Percentiles rank a stretch among this genome's conserved stretches.
phyloP scores from a whole-genome alignment of 2,329 filamentous ascomycete genomes.

The Talaromyces piceae region DNA sequence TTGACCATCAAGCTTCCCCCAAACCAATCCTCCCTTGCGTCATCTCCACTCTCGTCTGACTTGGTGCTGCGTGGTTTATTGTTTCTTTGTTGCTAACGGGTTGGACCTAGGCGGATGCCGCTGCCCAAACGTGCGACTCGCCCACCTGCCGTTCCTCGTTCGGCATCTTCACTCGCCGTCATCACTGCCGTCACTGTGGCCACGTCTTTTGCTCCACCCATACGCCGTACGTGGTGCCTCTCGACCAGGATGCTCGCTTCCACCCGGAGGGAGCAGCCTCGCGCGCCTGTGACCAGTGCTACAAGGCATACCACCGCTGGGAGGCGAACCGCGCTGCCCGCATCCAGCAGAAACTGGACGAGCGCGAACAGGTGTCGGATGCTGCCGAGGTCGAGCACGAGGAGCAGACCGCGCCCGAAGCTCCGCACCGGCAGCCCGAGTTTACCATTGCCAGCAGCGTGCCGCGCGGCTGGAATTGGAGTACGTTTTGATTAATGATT shows the following conservation, averaged over 20 bases:
- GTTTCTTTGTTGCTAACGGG: neutral
- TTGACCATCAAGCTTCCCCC: neutral
- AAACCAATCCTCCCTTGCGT: neutral
- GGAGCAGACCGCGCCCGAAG: conserved; percentile 16
- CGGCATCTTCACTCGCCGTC: conserved; percentile 54
- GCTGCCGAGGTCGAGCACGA: conserved; percentile 8
- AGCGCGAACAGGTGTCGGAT: conserved; percentile 16
- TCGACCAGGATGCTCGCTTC: conserved; percentile 58
- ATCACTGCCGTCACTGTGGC: conserved; percentile 61
- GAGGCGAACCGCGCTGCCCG: conserved; percentile 44
- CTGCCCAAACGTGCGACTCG: conserved; percentile 50
- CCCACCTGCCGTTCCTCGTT: conserved; percentile 53
- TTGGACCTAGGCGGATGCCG: conserved; percentile 46
- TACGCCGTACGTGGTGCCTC: conserved; percentile 48
- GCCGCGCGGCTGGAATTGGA: conserved; percentile 55
- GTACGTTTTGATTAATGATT: conserved; percentile 46
- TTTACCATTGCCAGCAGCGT: conserved; percentile 44
- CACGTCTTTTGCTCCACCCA: conserved; percentile 58
- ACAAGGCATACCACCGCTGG: conserved; percentile 52
- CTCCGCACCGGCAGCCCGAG: conserved; percentile 26
- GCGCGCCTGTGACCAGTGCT: conserved; percentile 56
- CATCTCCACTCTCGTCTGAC: neutral
- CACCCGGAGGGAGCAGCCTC: conserved; percentile 51
- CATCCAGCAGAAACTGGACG: conserved; percentile 33
- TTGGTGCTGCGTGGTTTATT: neutral